Conservation (phyloP, 108 stramenopile genomes). For the Stephanodiscus minutulus region DNA sequence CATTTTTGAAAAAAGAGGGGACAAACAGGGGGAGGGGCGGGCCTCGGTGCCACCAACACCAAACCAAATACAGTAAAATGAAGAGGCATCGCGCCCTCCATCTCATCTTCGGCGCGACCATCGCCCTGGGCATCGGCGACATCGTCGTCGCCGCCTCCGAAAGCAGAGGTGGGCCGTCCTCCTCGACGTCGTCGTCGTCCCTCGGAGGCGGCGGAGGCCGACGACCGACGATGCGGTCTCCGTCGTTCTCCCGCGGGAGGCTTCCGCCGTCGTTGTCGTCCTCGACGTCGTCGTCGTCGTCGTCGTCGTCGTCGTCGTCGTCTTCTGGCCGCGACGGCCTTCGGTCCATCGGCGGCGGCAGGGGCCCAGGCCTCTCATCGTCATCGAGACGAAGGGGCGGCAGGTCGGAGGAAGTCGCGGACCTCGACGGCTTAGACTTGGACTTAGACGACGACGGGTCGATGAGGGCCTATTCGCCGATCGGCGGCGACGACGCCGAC, state of each 20-base stretch:
- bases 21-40: neutral
- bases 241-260: slow-evolving; percentile 3
- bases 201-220: neutral
- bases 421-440: too few relatives aligned
- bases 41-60: neutral
- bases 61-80: neutral
- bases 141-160: neutral
- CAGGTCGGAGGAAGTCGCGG: too few relatives aligned
- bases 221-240: neutral
- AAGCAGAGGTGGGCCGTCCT: neutral
- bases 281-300: slow-evolving; percentile 6
- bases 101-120: slow-evolving; percentile 11
- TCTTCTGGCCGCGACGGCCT: neutral
- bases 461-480: too few relatives aligned
- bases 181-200: neutral
- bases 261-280: slow-evolving; percentile 6
- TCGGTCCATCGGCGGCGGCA: too few relatives aligned
- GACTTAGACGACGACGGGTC: too few relatives aligned
- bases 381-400: neutral
- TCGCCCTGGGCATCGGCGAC: slow-evolving; percentile 8
- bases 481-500: neutral
- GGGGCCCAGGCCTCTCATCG: neutral
- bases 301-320: too few relatives aligned
- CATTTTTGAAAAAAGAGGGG: neutral
- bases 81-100: slow-evolving; percentile 16